Evolutionary conservation across 2,329 filamentous ascomycete species (phyloP).

Genomic region (Ophiostoma perfectum): DNA sequence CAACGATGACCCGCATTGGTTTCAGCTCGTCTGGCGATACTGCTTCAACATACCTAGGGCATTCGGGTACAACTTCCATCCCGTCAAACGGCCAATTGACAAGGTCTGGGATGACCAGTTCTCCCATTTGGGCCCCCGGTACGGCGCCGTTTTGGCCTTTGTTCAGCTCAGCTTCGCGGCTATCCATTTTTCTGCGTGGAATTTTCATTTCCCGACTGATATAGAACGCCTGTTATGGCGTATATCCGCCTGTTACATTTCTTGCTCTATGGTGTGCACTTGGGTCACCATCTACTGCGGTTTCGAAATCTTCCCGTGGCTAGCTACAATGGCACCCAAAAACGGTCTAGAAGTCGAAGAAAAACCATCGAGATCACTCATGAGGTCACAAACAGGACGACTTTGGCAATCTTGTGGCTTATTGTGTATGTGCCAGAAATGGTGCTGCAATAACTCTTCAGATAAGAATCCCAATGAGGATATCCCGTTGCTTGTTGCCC

Average conservation of each 20-base stretch:
- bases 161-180: conserved; percentile 16
- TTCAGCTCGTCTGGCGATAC: conserved; percentile 13
- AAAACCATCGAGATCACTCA: too few relatives aligned
- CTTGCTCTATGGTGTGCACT: neutral
- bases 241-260: neutral
- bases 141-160: neutral
- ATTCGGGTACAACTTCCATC: neutral
- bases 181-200: conserved; percentile 12
- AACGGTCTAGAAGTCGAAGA: too few relatives aligned
- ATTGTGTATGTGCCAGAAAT: neutral
- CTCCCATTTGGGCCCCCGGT: neutral
- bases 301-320: neutral
- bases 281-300: neutral
- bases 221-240: neutral
- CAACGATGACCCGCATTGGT: conserved; percentile 9
- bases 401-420: neutral
- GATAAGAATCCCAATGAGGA: neutral
- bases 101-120: conserved; percentile 18
- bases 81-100: neutral
- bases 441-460: neutral
- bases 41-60: neutral
- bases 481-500: neutral
- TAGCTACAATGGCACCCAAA: neutral
- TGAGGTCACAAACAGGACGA: neutral
- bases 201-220: conserved; percentile 13